These are phyloP conservation scores for Ganoderma sinense DNA, from an alignment of 1,284 basidiomycete species.

Conservation along the genomic window DNA sequence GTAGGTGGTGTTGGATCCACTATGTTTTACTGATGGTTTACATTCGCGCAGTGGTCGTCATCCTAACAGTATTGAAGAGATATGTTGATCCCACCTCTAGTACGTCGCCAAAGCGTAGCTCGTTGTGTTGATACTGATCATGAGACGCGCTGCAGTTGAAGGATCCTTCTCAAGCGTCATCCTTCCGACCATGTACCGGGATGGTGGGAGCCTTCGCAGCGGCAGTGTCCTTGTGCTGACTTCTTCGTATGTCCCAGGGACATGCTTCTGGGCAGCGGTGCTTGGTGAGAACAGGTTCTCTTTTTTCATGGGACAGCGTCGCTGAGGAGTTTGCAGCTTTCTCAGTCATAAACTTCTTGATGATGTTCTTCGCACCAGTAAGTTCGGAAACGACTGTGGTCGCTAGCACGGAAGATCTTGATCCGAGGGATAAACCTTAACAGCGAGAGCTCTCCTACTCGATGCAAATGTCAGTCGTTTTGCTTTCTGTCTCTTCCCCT, in stretches of 20 bases:
- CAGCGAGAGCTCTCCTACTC: conserved; percentile 1
- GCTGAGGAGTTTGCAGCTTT: not conserved
- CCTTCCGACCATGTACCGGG: conserved; percentile 7
- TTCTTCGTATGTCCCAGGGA: not conserved
- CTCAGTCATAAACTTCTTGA: not conserved
- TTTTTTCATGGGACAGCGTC: not conserved
- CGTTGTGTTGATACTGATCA: not conserved
- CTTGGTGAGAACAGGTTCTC: conserved; percentile 1
- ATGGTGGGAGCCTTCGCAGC: not conserved
- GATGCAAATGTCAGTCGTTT: conserved; percentile 7
- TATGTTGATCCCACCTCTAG: not conserved
- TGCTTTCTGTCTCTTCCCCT: not conserved
- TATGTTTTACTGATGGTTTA: not conserved
- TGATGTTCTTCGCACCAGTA: conserved; percentile 9
- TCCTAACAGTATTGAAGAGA: conserved; percentile 1
- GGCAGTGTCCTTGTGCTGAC: not conserved
- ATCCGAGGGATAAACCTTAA: not conserved
- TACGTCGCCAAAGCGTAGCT: not conserved
- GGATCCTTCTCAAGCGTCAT: not conserved
- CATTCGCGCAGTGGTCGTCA: not conserved
- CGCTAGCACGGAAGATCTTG: not conserved
- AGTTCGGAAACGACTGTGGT: not conserved
- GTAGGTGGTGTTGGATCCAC: not conserved
- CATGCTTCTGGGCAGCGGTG: conserved; percentile 3
- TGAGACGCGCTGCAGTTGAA: not conserved